phyloP scores from a whole-genome alignment of 1,284 basidiomycete species.

The Ustilago curta region DNA sequence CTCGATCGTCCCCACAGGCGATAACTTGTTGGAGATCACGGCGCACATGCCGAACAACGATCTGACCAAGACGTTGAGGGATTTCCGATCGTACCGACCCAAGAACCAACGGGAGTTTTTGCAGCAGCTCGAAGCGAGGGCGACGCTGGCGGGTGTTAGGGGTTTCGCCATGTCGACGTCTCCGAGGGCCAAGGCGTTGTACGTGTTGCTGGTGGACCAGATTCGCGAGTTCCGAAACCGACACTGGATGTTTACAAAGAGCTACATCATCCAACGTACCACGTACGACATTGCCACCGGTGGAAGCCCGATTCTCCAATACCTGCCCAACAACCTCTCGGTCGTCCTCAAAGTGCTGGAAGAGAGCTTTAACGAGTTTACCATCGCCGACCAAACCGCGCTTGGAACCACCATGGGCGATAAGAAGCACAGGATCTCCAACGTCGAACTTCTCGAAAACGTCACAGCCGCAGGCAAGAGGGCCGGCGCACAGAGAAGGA shows the following conservation, averaged over 20 bases:
- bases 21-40: slow-evolving; percentile 68
- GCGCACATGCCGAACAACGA: slow-evolving; percentile 63
- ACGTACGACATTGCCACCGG: slow-evolving; percentile 65
- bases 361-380: slow-evolving; percentile 46
- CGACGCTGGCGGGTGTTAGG: slow-evolving; percentile 43
- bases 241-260: slow-evolving; percentile 65
- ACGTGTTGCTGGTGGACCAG: slow-evolving; percentile 65
- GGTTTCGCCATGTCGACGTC: slow-evolving; percentile 47
- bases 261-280: slow-evolving; percentile 63
- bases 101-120: slow-evolving; percentile 59
- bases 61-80: slow-evolving; percentile 62
- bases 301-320: slow-evolving; percentile 61
- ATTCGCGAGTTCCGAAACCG: slow-evolving; percentile 64
- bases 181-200: slow-evolving; percentile 53
- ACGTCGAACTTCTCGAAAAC: slow-evolving; percentile 42
- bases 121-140: slow-evolving; percentile 55
- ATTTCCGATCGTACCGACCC: slow-evolving; percentile 65
- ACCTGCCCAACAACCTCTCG: slow-evolving; percentile 65
- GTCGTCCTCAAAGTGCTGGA: slow-evolving; percentile 56
- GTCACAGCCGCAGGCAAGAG: slow-evolving; percentile 49
- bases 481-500: slow-evolving; percentile 47
- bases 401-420: slow-evolving; percentile 14
- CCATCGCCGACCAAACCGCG: slow-evolving; percentile 17
- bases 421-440: slow-evolving; percentile 25
- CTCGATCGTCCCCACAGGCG: slow-evolving; percentile 56